phyloP scores from a whole-genome alignment of 116 monocot genomes.

The Iris pallida region DNA sequence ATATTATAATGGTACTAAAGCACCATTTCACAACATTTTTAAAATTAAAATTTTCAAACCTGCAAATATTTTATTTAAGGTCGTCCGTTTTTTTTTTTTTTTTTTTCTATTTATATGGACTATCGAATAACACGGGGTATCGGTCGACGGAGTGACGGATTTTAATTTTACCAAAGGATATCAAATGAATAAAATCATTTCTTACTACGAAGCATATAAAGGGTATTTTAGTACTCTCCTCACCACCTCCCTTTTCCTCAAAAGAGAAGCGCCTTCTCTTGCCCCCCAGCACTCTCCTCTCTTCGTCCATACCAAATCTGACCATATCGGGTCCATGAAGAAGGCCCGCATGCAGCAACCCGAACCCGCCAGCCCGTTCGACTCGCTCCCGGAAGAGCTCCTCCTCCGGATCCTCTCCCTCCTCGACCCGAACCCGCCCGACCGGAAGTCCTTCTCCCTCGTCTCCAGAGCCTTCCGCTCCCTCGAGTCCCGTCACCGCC shows the following conservation, averaged over 20 bases:
- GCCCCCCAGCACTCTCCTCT: not conserved
- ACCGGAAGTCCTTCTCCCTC: constrained; percentile 60
- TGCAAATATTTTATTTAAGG: too few species aligned
- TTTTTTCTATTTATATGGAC: too few species aligned
- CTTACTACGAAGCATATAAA: not conserved
- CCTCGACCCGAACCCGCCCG: constrained; percentile 21
- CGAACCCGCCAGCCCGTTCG: constrained; percentile 26
- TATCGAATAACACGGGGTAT: too few species aligned
- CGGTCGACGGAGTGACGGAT: too few species aligned
- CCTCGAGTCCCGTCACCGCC: constrained; percentile 68
- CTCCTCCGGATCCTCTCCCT: constrained; percentile 56
- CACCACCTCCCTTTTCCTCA: not conserved
- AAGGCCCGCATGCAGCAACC: constrained; percentile 6
- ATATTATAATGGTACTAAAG: too few species aligned
- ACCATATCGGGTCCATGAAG: constrained; percentile 14
- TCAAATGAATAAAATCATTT: not conserved
- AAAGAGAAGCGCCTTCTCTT: not conserved
- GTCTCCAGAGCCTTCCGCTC: constrained; percentile 40
- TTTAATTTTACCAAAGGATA: not conserved
- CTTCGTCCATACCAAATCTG: not conserved
- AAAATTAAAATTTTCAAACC: too few species aligned
- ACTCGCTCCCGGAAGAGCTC: constrained; percentile 51
- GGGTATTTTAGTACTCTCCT: not conserved
- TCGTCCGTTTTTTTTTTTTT: too few species aligned
- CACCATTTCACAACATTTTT: too few species aligned